These are phyloP conservation scores for Ilyonectria destructans DNA, from an alignment of 2,329 filamentous ascomycete species.

Conservation along the genomic window DNA sequence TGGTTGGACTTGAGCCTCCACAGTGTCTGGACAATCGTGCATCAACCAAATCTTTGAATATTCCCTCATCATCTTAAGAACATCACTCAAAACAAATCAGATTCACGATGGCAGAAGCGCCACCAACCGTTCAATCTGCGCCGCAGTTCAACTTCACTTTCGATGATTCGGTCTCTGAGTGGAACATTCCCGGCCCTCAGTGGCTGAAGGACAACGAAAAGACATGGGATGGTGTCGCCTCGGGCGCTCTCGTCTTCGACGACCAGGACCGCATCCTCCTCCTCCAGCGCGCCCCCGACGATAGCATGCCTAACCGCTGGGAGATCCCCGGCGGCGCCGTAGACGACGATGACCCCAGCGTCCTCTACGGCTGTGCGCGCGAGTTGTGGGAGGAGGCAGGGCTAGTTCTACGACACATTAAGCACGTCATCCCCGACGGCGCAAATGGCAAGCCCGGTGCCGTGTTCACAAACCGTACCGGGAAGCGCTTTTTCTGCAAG, in stretches of 20 bases:
- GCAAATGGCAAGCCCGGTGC: conserved; percentile 40
- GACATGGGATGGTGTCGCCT: conserved; percentile 52
- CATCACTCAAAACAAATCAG: conserved; percentile 7
- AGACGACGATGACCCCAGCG: conserved; percentile 59
- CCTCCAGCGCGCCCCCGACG: conserved; percentile 62
- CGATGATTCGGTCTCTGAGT: conserved; percentile 43
- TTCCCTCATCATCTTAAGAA: conserved; percentile 15
- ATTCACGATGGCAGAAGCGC: conserved; percentile 30
- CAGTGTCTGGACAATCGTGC: neutral
- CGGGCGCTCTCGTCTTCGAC: conserved; percentile 57
- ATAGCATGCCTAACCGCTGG: conserved; percentile 64
- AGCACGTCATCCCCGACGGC: conserved; percentile 51
- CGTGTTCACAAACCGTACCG: conserved; percentile 55
- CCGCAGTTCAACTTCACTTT: conserved; percentile 44
- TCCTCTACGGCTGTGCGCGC: conserved; percentile 62
- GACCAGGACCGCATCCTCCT: conserved; percentile 58
- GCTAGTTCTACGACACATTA: conserved; percentile 52
- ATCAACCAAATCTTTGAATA: conserved; percentile 6
- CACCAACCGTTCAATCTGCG: neutral
- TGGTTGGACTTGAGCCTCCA: neutral
- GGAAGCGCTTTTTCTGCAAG: conserved; percentile 50
- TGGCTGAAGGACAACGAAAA: conserved; percentile 48
- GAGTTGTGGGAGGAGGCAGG: conserved; percentile 67
- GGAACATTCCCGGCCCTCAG: conserved; percentile 44
- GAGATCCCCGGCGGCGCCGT: conserved; percentile 66